These are phyloP conservation scores for Xylariaceae sp. DNA, from an alignment of 2,329 filamentous ascomycete genomes.

Conservation along the genomic window DNA sequence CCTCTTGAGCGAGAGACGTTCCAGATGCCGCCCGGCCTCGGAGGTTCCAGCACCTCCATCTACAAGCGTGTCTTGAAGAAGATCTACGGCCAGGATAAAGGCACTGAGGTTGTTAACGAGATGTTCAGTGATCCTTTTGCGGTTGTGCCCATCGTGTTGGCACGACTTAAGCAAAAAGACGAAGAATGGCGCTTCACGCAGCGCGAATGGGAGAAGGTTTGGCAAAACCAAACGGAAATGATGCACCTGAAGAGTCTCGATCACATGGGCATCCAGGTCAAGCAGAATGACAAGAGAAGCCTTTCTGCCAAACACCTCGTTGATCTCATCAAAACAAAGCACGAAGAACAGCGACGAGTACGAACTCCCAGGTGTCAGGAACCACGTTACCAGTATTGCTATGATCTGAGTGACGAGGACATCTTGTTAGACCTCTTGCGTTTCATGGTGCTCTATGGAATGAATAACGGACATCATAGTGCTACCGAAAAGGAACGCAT, in stretches of 20 bases:
- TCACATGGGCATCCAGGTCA: constrained; percentile 89
- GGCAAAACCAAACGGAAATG: constrained; percentile 90
- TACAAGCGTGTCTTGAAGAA: constrained; percentile 98
- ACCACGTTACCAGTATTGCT: constrained; percentile 68
- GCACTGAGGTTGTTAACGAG: constrained; percentile 78
- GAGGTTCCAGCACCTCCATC: constrained; percentile 91
- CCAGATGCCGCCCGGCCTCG: constrained; percentile 74
- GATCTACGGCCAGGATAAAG: constrained; percentile 81
- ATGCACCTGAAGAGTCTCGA: constrained; percentile 96
- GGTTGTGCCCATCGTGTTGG: constrained; percentile 82
- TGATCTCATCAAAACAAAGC: constrained; percentile 84
- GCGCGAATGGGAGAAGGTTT: constrained; percentile 98
- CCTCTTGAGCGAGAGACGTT: constrained; percentile 68
- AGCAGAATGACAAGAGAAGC: constrained; percentile 83
- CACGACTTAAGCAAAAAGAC: constrained; percentile 88
- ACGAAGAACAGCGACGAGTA: constrained; percentile 79
- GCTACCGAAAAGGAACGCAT: constrained; percentile 68
- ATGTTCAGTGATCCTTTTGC: constrained; percentile 79
- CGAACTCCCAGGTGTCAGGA: constrained; percentile 57
- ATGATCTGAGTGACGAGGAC: constrained; percentile 65
- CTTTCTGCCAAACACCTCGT: constrained; percentile 87
- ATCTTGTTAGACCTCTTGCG: constrained; percentile 59
- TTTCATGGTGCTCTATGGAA: constrained; percentile 59
- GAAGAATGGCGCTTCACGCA: constrained; percentile 97
- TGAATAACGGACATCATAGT: constrained; percentile 65